Conservation (phyloP, 768 basidiomycete species). For the Suillus fuscotomentosus region DNA sequence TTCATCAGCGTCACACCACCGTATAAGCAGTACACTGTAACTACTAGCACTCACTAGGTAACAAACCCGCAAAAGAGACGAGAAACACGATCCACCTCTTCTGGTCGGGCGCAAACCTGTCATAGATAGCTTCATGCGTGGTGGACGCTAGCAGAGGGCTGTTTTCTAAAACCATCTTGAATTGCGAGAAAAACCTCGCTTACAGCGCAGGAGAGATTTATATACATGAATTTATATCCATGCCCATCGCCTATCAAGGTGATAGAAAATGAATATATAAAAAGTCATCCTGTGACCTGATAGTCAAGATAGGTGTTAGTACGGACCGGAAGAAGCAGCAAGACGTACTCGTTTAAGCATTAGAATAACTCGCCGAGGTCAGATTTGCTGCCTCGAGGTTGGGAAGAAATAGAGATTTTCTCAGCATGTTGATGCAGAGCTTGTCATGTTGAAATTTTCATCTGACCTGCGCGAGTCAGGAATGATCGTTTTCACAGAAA, state of each 20-base stretch:
- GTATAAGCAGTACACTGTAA: not conserved
- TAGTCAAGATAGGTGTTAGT: not conserved
- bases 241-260: not conserved
- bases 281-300: not conserved
- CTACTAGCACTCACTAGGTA: conserved; percentile 49
- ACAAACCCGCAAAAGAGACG: conserved; percentile 58
- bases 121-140: conserved; percentile 42
- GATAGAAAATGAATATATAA: not conserved
- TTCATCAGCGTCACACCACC: not conserved
- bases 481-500: not conserved
- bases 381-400: not conserved
- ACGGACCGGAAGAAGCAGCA: not conserved
- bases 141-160: conserved; percentile 19
- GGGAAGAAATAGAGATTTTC: not conserved
- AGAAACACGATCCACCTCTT: conserved; percentile 57
- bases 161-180: conserved; percentile 26
- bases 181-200: not conserved
- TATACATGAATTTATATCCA: not conserved
- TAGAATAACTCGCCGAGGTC: not conserved
- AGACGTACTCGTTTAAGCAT: not conserved
- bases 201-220: not conserved
- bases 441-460: not conserved
- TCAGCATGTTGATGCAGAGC: not conserved
- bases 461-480: not conserved
- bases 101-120: conserved; percentile 48